Conservation (phyloP, 179 eudicot genomes). For the Carnegiea gigantea region DNA sequence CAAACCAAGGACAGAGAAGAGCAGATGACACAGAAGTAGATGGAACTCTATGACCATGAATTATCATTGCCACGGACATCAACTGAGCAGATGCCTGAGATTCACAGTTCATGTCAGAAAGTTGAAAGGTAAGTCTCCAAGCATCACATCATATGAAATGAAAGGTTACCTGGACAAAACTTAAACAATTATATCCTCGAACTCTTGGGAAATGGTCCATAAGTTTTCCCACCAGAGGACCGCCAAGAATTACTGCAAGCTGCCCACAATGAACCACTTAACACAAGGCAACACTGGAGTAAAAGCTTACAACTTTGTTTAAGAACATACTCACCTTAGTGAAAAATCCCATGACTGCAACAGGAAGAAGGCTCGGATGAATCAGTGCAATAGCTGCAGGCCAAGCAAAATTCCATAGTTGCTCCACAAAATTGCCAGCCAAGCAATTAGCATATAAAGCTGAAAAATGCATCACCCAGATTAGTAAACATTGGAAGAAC, state of each 20-base stretch:
- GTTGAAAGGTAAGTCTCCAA: conserved; percentile 13
- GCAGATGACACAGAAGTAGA: conserved; percentile 42
- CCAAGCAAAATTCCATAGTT: conserved; percentile 96
- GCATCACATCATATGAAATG: neutral
- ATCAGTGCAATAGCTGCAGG: conserved; percentile 90
- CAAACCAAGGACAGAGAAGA: conserved; percentile 82
- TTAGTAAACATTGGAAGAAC: conserved; percentile 26
- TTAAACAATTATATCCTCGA: conserved; percentile 65
- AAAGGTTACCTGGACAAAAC: conserved; percentile 59
- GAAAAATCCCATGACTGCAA: conserved; percentile 80
- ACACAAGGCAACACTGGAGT: neutral
- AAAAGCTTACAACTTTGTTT: neutral
- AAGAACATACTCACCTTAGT: conserved; percentile 53
- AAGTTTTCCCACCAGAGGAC: conserved; percentile 84
- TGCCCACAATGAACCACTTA: conserved; percentile 39
- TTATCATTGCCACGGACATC: conserved; percentile 82
- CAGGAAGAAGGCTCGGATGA: conserved; percentile 95
- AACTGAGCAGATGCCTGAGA: conserved; percentile 81
- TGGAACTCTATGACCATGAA: conserved; percentile 58
- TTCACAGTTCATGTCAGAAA: conserved; percentile 16
- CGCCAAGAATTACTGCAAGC: conserved; percentile 79
- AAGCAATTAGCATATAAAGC: conserved; percentile 87
- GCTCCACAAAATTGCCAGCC: conserved; percentile 91
- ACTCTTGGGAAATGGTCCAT: conserved; percentile 92
- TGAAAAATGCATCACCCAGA: conserved; percentile 34